A percentile compares a stretch with the other conserved stretches of the same genome.
phyloP scores from a whole-genome alignment of 177 flowering plant species.

The Vitis hybrid region DNA sequence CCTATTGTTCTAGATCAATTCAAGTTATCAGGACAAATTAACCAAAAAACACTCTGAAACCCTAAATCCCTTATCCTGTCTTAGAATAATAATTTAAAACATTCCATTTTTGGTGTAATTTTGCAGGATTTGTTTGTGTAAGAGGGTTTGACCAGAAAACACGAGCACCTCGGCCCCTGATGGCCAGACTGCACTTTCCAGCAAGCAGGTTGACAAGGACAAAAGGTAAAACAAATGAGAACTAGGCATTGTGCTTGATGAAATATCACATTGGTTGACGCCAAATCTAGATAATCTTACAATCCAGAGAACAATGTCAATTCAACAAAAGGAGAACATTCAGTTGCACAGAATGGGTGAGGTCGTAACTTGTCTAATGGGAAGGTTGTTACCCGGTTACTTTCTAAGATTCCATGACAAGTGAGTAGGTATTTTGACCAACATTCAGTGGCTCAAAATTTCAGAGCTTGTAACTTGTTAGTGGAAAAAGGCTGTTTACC shows the following conservation, averaged over 20 bases:
- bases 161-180: slow-evolving; percentile 52
- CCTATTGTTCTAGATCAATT: no score
- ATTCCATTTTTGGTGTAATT: neutral
- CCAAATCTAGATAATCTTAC: neutral
- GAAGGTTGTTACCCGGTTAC: no score
- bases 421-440: neutral
- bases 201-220: slow-evolving; percentile 34
- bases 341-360: no score
- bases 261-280: slow-evolving; percentile 1
- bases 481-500: neutral
- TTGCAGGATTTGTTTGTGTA: slow-evolving; percentile 51
- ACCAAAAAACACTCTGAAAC: no score
- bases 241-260: neutral
- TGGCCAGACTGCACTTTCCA: slow-evolving; percentile 52
- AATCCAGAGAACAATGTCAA: neutral
- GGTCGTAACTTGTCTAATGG: no score
- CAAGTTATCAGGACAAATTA: neutral
- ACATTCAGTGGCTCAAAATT: neutral
- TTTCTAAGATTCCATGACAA: no score
- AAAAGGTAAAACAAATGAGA: slow-evolving; percentile 21
- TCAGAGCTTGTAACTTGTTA: neutral
- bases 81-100: no score
- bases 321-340: neutral
- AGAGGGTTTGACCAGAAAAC: slow-evolving; percentile 53
- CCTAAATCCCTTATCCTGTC: no score